phyloP scores from a whole-genome alignment of 176 grass and related monocot species.

The Oryza brachyantha region DNA sequence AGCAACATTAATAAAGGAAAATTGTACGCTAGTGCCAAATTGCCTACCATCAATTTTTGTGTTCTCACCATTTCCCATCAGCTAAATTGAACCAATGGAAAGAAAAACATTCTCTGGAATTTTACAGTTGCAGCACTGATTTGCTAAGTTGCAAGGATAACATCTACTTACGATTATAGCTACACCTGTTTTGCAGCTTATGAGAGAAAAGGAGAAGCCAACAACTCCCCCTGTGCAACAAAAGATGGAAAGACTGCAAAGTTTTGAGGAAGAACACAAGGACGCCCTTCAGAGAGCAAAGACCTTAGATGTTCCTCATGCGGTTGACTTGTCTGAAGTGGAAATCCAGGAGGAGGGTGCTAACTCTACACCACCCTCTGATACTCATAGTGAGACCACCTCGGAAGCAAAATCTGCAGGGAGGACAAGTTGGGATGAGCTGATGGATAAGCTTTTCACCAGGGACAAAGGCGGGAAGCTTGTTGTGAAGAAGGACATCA shows the following conservation, averaged over 20 bases:
- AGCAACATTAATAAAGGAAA: background rate
- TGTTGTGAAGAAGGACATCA: constrained; percentile 66
- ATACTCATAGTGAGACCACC: constrained; percentile 14
- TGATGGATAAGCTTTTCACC: constrained; percentile 76
- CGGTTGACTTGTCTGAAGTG: constrained; percentile 40
- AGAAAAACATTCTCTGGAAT: background rate
- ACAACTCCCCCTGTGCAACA: constrained; percentile 47
- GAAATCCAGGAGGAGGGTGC: constrained; percentile 23
- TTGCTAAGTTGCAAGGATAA: background rate
- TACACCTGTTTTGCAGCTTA: constrained; percentile 47
- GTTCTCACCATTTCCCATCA: background rate
- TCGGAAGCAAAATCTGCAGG: constrained; percentile 33
- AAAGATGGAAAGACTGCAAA: constrained; percentile 72
- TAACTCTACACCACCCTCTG: background rate
- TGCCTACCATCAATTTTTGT: background rate
- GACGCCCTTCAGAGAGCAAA: constrained; percentile 61
- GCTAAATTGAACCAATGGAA: background rate
- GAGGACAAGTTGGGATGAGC: constrained; percentile 75
- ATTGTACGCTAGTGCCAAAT: background rate
- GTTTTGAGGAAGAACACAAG: constrained; percentile 82
- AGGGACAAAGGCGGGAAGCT: constrained; percentile 62
- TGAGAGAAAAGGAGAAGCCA: constrained; percentile 41
- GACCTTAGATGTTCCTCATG: constrained; percentile 70
- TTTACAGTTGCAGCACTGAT: background rate
- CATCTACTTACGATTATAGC: background rate